Evolutionary conservation across 257 asterid species (phyloP), one percentile per base, ranked within the genome.

Genomic region (Coffea eugenioides): DNA sequence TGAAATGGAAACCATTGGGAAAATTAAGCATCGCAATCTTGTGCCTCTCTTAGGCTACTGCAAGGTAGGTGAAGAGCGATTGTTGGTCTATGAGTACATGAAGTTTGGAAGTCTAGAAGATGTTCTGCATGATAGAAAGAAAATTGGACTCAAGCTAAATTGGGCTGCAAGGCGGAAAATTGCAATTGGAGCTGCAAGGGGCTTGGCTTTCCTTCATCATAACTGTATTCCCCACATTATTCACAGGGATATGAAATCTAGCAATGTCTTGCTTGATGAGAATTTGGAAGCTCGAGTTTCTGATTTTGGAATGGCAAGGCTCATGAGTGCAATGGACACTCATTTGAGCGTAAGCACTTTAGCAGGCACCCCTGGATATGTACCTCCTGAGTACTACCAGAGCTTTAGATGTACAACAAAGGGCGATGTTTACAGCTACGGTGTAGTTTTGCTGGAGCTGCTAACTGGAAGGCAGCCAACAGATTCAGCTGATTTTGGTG

Each of bases 1-100:
- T 10, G 99, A 95, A 85, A 95, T 95, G 99, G 98, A 95, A 82
- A 95, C 99, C 2, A 95, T 95, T 0, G 99, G 99, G 78, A 95
- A 92, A 72, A 86, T 95, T 69, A 95, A 95, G 83, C 98, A 95
- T 62, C 89, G 97, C 56, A 93, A 95, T 80, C 92, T 95, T 1
- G 99, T 95, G 18, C 97, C 99, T 0, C 86, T 95, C 11, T 77
- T 95, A 36, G 99, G 99, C 1, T 95, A 91, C 57, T 95, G 99
- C 85, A 92, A 88, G 73, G 97, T 95, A 5, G 92, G 93, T 1
- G 99, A 95, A 8, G 99, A 95, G 79, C 88, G 99, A 45, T 88
- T 95, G 68, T 76, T 95, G 76, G 98, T 95, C 48, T 95, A 95
- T 31, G 98, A 93, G 91, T 95, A 92, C 88, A 95, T 95, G 99